Conservation (phyloP, 2,329 filamentous ascomycete genomes). For the Grosmannia clavigera region DNA sequence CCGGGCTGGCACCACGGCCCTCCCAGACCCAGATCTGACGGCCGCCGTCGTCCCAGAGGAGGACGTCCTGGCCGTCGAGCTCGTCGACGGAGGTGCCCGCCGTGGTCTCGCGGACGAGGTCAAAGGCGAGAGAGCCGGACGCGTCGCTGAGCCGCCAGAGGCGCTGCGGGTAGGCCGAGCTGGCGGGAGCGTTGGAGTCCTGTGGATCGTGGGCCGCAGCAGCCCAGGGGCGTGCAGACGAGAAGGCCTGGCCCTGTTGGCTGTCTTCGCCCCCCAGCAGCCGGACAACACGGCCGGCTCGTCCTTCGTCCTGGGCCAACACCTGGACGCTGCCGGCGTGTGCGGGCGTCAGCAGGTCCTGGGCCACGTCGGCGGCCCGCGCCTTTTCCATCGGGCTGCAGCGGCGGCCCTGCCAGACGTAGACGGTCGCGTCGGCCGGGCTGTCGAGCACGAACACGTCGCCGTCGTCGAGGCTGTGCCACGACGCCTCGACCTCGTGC, state of each 20-base stretch:
- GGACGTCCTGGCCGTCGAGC: conserved; percentile 47
- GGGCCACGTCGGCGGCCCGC: conserved; percentile 54
- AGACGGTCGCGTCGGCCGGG: conserved; percentile 48
- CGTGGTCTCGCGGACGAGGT: conserved; percentile 42
- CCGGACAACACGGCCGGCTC: conserved; percentile 40
- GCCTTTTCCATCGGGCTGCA: conserved; percentile 59
- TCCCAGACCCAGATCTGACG: conserved; percentile 54
- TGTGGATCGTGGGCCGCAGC: conserved; percentile 10
- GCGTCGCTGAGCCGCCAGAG: conserved; percentile 53
- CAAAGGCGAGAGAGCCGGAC: conserved; percentile 43
- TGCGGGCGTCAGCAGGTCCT: conserved; percentile 45
- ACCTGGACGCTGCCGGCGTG: conserved; percentile 56
- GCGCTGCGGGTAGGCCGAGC: conserved; percentile 15
- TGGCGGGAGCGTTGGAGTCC: conserved; percentile 9
- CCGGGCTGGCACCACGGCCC: conserved; percentile 41
- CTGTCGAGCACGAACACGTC: conserved; percentile 56
- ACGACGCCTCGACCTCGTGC: conserved; percentile 49
- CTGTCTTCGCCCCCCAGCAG: conserved; percentile 36
- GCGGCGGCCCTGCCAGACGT: conserved; percentile 55
- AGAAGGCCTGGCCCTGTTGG: conserved; percentile 22
- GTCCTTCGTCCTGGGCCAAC: conserved; percentile 45
- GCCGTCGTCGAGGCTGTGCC: conserved; percentile 48
- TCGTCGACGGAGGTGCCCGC: conserved; percentile 29
- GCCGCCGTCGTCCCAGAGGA: conserved; percentile 47
- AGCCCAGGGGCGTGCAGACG: conserved; percentile 2